Evolutionary conservation across 2,329 filamentous ascomycete species (phyloP).

Genomic region (Lasiodiplodia citricola): DNA sequence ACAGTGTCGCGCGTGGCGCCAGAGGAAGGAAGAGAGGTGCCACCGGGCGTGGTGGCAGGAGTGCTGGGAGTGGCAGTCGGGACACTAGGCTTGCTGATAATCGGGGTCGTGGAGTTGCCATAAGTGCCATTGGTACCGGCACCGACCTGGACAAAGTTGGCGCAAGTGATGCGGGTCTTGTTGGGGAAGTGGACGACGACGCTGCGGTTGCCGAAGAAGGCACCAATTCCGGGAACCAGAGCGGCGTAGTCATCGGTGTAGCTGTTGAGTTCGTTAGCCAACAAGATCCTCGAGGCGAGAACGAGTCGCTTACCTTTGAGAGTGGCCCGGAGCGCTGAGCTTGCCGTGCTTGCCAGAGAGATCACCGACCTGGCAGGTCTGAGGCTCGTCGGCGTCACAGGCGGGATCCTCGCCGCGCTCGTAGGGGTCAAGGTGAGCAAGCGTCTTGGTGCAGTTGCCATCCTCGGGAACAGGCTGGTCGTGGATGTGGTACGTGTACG

Average conservation of each 20-base stretch:
- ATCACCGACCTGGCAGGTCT: slow-evolving; percentile 53
- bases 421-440: slow-evolving; percentile 51
- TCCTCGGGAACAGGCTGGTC: slow-evolving; percentile 47
- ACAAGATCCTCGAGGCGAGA: not conserved
- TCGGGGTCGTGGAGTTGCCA: not conserved
- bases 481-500: slow-evolving; percentile 56
- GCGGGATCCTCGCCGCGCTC: slow-evolving; percentile 44
- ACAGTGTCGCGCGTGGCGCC: not conserved
- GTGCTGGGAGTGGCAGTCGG: not conserved
- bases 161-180: slow-evolving; percentile 61
- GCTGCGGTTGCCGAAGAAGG: slow-evolving; percentile 61
- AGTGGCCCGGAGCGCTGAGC: slow-evolving; percentile 38
- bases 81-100: not conserved
- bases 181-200: slow-evolving; percentile 61
- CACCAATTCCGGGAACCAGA: slow-evolving; percentile 44
- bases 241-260: slow-evolving; percentile 59
- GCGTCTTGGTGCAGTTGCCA: slow-evolving; percentile 51
- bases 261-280: slow-evolving; percentile 34
- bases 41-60: not conserved
- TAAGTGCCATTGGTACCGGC: slow-evolving; percentile 1
- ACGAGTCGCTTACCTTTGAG: slow-evolving; percentile 34
- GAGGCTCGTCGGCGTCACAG: slow-evolving; percentile 44
- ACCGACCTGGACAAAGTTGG: slow-evolving; percentile 53
- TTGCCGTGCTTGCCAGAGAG: slow-evolving; percentile 53
- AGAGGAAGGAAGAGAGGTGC: slow-evolving; percentile 1